Evolutionary conservation across 306 rosid species (phyloP).

Genomic region (Fragaria iinumae): DNA sequence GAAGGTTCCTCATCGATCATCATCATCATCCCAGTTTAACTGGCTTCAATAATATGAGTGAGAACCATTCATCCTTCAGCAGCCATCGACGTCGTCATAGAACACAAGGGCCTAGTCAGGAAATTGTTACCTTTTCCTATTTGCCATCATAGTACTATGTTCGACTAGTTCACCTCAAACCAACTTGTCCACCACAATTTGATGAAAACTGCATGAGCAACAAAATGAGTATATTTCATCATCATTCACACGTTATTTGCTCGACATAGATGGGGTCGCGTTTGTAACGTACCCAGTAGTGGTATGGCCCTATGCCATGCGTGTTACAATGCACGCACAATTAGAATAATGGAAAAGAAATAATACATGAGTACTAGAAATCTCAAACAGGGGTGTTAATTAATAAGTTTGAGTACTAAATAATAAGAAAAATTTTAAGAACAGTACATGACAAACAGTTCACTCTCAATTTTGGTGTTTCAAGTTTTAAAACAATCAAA

Average conservation of each 20-base stretch:
- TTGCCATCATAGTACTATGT: background rate
- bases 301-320: background rate
- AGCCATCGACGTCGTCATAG: background rate
- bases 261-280: background rate
- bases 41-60: background rate
- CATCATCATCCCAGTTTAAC: background rate
- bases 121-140: background rate
- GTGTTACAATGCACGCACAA: too few relatives aligned
- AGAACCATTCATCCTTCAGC: background rate
- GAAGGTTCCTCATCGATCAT: slow-evolving; percentile 12
- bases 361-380: too few relatives aligned
- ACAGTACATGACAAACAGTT: too few relatives aligned
- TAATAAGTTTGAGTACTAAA: too few relatives aligned
- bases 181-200: background rate
- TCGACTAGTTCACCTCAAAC: background rate
- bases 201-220: background rate
- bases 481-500: too few relatives aligned
- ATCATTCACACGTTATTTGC: background rate
- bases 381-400: background rate
- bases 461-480: too few relatives aligned
- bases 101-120: background rate
- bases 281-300: background rate
- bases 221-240: background rate
- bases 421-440: too few relatives aligned
- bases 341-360: too few relatives aligned